phyloP scores from a whole-genome alignment of 176 grass and related monocot genomes.

The Aegilops tauschii region DNA sequence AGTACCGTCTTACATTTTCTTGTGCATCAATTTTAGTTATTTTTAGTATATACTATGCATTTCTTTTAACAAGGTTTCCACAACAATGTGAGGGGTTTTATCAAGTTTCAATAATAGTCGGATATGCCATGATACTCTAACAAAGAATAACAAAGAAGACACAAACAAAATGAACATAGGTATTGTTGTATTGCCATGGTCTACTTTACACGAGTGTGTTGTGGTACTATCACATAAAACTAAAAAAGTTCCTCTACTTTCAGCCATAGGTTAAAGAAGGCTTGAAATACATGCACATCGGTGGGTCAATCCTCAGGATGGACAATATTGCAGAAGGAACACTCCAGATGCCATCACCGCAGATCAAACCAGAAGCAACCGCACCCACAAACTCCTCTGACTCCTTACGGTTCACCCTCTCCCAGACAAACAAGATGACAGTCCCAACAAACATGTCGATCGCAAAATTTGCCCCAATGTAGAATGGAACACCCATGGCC shows the following conservation, averaged over 20 bases:
- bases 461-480: conserved; percentile 69
- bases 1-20: too few species aligned
- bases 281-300: neutral
- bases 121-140: too few species aligned
- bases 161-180: too few species aligned
- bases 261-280: neutral
- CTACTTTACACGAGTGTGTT: too few species aligned
- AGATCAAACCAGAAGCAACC: conserved; percentile 78
- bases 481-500: conserved; percentile 89
- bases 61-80: too few species aligned
- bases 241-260: neutral
- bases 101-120: too few species aligned
- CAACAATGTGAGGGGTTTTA: too few species aligned
- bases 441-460: conserved; percentile 74
- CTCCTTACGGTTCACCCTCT: conserved; percentile 51
- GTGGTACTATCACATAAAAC: too few species aligned
- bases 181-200: too few species aligned
- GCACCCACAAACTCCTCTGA: conserved; percentile 60
- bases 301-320: neutral
- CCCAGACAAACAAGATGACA: conserved; percentile 62
- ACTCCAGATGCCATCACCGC: conserved; percentile 79
- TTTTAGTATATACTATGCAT: too few species aligned
- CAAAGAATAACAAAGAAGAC: too few species aligned
- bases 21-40: too few species aligned
- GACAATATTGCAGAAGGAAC: neutral